Evolutionary conservation across 495 filamentous ascomycete species (phyloP).

Genomic region (Entonaema liquescens): DNA sequence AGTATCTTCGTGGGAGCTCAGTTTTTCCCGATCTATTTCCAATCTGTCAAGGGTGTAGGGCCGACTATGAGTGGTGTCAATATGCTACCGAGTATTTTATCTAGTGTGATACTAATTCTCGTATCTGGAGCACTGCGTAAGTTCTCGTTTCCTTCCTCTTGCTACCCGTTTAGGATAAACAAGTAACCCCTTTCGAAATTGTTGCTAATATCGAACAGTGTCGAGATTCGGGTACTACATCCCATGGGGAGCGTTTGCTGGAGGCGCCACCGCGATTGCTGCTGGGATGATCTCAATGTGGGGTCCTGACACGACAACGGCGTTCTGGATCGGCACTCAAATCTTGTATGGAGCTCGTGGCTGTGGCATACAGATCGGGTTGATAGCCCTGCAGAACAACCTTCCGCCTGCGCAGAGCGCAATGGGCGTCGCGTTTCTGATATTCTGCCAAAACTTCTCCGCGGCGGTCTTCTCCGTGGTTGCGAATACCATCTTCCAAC

Average conservation of each 20-base stretch:
- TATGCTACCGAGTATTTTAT: conserved; percentile 62
- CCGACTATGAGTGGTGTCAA: conserved; percentile 62
- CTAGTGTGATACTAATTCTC: conserved; percentile 59
- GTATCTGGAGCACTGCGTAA: conserved; percentile 58
- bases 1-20: conserved; percentile 44
- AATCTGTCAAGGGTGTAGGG: conserved; percentile 63
- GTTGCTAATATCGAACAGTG: conserved; percentile 42
- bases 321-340: conserved; percentile 69
- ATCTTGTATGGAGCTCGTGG: conserved; percentile 64
- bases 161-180: neutral
- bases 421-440: conserved; percentile 60
- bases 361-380: conserved; percentile 59
- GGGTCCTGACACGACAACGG: conserved; percentile 51
- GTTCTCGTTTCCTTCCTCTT: conserved; percentile 31
- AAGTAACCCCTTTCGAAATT: neutral
- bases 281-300: conserved; percentile 64
- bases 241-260: conserved; percentile 58
- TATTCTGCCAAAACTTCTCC: conserved; percentile 63
- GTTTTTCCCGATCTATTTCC: conserved; percentile 74
- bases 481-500: conserved; percentile 60
- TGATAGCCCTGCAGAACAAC: conserved; percentile 64
- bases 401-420: conserved; percentile 56
- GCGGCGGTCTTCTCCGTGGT: conserved; percentile 63
- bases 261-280: conserved; percentile 65
- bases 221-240: conserved; percentile 60